A percentile compares a stretch with the other conserved stretches of the same genome.
These are phyloP conservation scores for Cercospora zeae-maydis DNA, from an alignment of 2,329 filamentous ascomycete genomes.

Conservation along the genomic window DNA sequence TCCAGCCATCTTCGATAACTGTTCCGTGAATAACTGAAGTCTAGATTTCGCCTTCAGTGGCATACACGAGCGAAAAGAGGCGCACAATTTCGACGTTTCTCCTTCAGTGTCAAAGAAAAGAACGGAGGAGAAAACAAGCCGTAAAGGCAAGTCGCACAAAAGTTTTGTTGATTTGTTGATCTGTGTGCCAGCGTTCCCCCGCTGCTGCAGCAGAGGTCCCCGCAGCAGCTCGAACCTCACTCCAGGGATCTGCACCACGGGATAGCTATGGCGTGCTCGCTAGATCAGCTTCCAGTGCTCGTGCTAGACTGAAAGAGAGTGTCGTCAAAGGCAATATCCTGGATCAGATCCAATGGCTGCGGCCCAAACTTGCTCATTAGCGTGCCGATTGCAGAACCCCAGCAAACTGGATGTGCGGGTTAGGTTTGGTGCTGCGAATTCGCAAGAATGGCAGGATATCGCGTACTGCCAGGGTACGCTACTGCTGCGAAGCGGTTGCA, in stretches of 20 bases:
- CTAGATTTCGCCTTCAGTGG: conserved; percentile 22
- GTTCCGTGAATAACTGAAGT: conserved; percentile 29
- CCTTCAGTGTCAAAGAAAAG: background rate
- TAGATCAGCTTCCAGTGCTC: background rate
- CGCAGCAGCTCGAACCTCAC: conserved; percentile 5
- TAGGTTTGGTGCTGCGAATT: conserved; percentile 3
- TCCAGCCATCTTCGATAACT: conserved; percentile 30
- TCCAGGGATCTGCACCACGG: conserved; percentile 7
- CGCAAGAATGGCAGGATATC: conserved; percentile 7
- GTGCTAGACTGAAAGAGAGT: conserved; percentile 5
- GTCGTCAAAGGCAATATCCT: background rate
- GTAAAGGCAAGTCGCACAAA: background rate
- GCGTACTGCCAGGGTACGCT: background rate
- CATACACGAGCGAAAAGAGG: conserved; percentile 1
- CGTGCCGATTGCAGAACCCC: background rate
- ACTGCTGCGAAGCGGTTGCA: background rate
- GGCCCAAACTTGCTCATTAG: background rate
- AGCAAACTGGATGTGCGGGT: background rate
- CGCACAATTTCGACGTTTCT: background rate
- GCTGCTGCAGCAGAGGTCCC: background rate
- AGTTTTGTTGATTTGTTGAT: conserved; percentile 10
- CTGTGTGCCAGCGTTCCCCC: background rate
- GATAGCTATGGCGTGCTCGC: conserved; percentile 12
- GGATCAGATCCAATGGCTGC: background rate
- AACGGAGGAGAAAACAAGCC: background rate